Evolutionary conservation across 2,329 filamentous ascomycete genomes (phyloP).

Genomic region (Emericellopsis cladophorae): DNA sequence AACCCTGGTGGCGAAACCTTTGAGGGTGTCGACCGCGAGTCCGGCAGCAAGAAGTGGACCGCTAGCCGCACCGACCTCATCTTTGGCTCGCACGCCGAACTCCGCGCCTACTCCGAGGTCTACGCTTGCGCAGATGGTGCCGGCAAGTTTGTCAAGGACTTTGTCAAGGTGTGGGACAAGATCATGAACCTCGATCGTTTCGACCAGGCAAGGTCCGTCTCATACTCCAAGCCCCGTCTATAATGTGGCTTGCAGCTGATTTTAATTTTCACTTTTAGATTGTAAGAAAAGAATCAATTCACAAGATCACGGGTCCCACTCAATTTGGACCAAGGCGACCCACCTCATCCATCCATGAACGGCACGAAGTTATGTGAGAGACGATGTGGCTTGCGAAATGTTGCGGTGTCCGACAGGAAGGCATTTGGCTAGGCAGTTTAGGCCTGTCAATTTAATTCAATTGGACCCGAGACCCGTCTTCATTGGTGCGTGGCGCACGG

Average conservation of each 20-base stretch:
- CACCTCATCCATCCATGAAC: no score
- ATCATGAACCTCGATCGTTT: slow-evolving; percentile 63
- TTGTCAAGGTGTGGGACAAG: slow-evolving; percentile 60
- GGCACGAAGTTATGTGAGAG: no score
- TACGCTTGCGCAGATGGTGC: slow-evolving; percentile 48
- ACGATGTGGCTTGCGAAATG: no score
- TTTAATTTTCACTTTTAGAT: no score
- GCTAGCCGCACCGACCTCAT: slow-evolving; percentile 57
- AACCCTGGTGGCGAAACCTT: slow-evolving; percentile 40
- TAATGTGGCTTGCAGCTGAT: not conserved
- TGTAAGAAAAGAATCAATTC: no score
- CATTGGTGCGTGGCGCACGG: no score
- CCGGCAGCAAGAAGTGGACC: slow-evolving; percentile 53
- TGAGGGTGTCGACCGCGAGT: slow-evolving; percentile 52
- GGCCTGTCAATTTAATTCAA: no score
- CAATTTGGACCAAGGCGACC: no score
- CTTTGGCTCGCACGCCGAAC: slow-evolving; percentile 62
- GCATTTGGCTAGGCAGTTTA: no score
- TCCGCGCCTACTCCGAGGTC: slow-evolving; percentile 58
- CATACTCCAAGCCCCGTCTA: not conserved
- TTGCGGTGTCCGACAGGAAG: no score
- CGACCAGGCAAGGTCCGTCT: slow-evolving; percentile 28
- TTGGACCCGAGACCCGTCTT: no score
- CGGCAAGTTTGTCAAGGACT: slow-evolving; percentile 58
- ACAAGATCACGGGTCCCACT: no score